Percentiles rank a stretch among this genome's conserved stretches.
These are phyloP conservation scores for Ustilago hordei DNA, from an alignment of 1,284 basidiomycete genomes.

Conservation along the genomic window DNA sequence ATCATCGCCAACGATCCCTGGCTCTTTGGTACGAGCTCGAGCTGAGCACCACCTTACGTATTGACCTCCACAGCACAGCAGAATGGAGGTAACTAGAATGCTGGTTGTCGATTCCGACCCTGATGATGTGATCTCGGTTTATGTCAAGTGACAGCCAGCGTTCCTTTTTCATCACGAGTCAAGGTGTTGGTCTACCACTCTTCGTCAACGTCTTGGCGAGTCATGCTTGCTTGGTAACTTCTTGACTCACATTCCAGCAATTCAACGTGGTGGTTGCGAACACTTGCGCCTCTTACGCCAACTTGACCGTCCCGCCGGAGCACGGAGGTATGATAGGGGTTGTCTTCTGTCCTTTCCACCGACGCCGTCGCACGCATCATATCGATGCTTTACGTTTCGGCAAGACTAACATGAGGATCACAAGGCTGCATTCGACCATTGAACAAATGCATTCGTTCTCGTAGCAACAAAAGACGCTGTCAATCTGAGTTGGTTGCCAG, in stretches of 20 bases:
- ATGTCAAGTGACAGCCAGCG: constrained; percentile 1
- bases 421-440: no score
- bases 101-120: neutral
- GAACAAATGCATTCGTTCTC: neutral
- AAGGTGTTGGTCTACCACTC: neutral
- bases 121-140: neutral
- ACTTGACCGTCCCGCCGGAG: neutral
- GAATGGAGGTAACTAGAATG: neutral
- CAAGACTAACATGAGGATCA: neutral
- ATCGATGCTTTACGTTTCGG: neutral
- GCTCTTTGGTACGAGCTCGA: neutral
- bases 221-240: neutral
- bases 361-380: neutral
- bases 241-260: constrained; percentile 1
- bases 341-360: constrained; percentile 15
- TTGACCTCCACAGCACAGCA: neutral
- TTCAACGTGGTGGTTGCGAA: neutral
- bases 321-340: constrained; percentile 11
- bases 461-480: neutral
- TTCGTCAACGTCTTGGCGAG: neutral
- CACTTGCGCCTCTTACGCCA: neutral
- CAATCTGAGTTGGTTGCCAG: neutral
- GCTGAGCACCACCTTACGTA: neutral
- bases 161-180: neutral
- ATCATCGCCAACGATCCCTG: neutral